Base-by-base conservation (phyloP, 2,329 filamentous ascomycete genomes). In the Nigrograna mackinnonii region DNA sequence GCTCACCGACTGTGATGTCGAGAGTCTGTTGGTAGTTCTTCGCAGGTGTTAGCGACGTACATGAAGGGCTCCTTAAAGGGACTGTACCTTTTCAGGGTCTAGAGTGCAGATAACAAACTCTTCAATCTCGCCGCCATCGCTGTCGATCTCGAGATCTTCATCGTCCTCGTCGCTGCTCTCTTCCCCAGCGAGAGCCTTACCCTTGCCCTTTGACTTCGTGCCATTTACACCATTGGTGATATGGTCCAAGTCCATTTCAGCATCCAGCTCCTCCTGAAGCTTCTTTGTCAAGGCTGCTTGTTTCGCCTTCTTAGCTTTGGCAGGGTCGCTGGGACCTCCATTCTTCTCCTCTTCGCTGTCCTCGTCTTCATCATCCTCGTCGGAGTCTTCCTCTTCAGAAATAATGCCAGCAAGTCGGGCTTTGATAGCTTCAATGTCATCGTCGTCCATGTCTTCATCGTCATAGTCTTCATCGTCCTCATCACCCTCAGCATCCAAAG, bases 51-150 rank as follows among this genome's bases (percentile, higher is more conserved):
- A 63, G 48, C 5, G 30, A 12, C 44, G 22, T n/a, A 5, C 31
- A 9, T 33, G 42, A 24, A 41, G 17, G 13, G 18, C 18, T 28
- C 66, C 80, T 68, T 84, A 28, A 40, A n/a, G 12, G 14, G 12
- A 35, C 68, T 84, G 69, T 85, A 96, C 94, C 77, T 86, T 89
- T 71, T 90, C 84, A 22, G 91, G 89, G 74, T 97, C 91, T 41
- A 99, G 83, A 49, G 94, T 99, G 83, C 94, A 99, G 60, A 99
- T 76, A 57, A 97, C 91, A 60, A 89, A 89, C 77, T 96, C 89
- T 70, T 96, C 90, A 39, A 92, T 76, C 62, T 90, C 75, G 1
- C 76, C 73, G 14, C 57, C 77, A 13, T 57, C 77, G n/a, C 79
- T 75, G 26, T 72, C 69, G 33, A 11, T 37, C 78, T 78, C 53